Evolutionary conservation across 768 basidiomycete genomes (phyloP).

Genomic region (Pleurotus salmoneostramineus): DNA sequence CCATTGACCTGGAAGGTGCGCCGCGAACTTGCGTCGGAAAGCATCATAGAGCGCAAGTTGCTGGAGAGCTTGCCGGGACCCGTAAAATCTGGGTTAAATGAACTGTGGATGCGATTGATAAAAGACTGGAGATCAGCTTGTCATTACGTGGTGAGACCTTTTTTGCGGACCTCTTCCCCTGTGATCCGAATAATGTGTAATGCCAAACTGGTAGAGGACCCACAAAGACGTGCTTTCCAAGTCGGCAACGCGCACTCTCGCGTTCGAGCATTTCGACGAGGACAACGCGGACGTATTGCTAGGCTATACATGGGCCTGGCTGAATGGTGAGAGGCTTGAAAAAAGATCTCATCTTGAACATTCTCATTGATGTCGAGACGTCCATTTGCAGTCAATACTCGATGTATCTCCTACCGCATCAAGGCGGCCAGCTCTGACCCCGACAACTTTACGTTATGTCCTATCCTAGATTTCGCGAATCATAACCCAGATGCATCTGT

Average conservation of each 20-base stretch:
- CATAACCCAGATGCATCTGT: constrained; percentile 42
- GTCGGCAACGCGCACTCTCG: neutral
- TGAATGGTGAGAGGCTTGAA: constrained; percentile 59
- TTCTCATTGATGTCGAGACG: neutral
- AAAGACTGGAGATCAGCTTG: constrained; percentile 55
- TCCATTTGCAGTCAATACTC: constrained; percentile 74
- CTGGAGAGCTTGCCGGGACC: constrained; percentile 46
- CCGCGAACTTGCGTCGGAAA: constrained; percentile 14
- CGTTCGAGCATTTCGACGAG: neutral
- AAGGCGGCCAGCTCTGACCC: constrained; percentile 44
- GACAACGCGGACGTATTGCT: neutral
- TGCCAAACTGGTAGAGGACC: constrained; percentile 26
- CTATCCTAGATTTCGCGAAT: constrained; percentile 90
- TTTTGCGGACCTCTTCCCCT: constrained; percentile 9
- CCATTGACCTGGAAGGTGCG: constrained; percentile 74
- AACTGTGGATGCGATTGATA: constrained; percentile 44
- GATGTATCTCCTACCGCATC: constrained; percentile 75
- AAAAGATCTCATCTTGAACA: neutral
- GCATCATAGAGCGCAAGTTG: constrained; percentile 18
- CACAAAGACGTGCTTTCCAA: neutral
- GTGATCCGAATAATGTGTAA: constrained; percentile 16
- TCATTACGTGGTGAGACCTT: constrained; percentile 47
- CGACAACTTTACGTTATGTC: constrained; percentile 84
- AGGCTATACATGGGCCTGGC: constrained; percentile 86
- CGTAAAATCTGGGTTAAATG: constrained; percentile 34